A percentile compares a stretch with the other conserved stretches of the same genome.
These are phyloP conservation scores for Tremella fuciformis DNA, from an alignment of 768 basidiomycete genomes.

Conservation along the genomic window DNA sequence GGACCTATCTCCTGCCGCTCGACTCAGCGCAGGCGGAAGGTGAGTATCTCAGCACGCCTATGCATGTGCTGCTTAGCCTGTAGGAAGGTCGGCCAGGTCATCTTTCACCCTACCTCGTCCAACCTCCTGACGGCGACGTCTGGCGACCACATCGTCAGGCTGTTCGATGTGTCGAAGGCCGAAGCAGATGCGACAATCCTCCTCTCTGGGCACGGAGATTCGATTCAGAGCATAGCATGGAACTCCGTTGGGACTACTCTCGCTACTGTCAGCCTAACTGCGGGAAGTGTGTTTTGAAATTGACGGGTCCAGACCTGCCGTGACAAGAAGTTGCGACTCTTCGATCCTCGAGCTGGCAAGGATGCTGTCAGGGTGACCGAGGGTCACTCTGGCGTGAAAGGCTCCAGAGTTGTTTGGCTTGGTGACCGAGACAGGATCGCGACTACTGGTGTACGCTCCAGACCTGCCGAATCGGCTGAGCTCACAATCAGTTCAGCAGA, in stretches of 20 bases:
- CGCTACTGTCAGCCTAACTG: conserved; percentile 58
- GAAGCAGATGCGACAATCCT: conserved; percentile 66
- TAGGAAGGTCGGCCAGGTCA: conserved; percentile 88
- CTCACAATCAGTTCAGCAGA: conserved; percentile 65
- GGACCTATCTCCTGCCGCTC: conserved; percentile 70
- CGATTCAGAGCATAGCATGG: conserved; percentile 80
- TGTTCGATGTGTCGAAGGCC: conserved; percentile 80
- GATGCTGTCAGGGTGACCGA: conserved; percentile 80
- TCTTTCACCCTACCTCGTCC: conserved; percentile 86
- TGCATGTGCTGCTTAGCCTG: not conserved
- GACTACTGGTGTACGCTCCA: conserved; percentile 67
- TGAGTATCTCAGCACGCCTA: conserved; percentile 10
- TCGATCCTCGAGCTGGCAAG: conserved; percentile 78
- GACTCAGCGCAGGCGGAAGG: conserved; percentile 49
- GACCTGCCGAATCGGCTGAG: not conserved
- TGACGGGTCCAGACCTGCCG: conserved; percentile 63
- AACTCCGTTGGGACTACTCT: conserved; percentile 75
- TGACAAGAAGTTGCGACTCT: conserved; percentile 86
- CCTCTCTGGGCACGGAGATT: conserved; percentile 75
- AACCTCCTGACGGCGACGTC: conserved; percentile 75
- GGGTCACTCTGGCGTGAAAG: conserved; percentile 91
- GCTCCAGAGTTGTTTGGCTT: conserved; percentile 83
- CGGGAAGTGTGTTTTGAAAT: not conserved
- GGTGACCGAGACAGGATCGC: conserved; percentile 82
- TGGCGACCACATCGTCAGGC: conserved; percentile 80